phyloP scores from a whole-genome alignment of 441 rosid species.

The Populus hybrid region DNA sequence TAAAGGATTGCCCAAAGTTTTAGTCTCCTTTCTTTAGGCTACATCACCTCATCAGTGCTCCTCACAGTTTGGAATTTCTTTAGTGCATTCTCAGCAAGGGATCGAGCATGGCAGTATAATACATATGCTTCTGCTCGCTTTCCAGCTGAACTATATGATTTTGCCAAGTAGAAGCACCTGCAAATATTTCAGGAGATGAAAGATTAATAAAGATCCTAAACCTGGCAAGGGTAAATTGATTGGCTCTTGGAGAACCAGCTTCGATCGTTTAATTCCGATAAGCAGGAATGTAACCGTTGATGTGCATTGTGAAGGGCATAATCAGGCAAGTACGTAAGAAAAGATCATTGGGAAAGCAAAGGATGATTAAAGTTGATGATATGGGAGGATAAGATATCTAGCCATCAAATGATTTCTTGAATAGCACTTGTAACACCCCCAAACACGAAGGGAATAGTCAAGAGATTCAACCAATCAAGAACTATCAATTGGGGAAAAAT shows the following conservation, averaged over 20 bases:
- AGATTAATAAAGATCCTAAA: constrained; percentile 11
- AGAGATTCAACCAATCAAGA: not conserved
- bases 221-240: not conserved
- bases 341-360: not conserved
- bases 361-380: not conserved
- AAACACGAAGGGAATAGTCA: not conserved
- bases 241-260: not conserved
- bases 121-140: constrained; percentile 88
- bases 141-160: constrained; percentile 84
- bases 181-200: constrained; percentile 13
- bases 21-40: not conserved
- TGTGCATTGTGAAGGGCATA: not conserved
- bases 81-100: constrained; percentile 72
- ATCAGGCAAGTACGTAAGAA: not conserved
- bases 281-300: not conserved
- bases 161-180: constrained; percentile 96
- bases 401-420: not conserved
- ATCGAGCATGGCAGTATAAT: constrained; percentile 68
- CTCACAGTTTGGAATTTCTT: constrained; percentile 39
- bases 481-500: not conserved
- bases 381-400: not conserved
- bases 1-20: not conserved
- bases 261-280: not conserved
- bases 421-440: not conserved
- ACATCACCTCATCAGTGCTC: constrained; percentile 44